Evolutionary conservation across 257 asterid genomes (phyloP).

Genomic region (Gentiana dahurica): DNA sequence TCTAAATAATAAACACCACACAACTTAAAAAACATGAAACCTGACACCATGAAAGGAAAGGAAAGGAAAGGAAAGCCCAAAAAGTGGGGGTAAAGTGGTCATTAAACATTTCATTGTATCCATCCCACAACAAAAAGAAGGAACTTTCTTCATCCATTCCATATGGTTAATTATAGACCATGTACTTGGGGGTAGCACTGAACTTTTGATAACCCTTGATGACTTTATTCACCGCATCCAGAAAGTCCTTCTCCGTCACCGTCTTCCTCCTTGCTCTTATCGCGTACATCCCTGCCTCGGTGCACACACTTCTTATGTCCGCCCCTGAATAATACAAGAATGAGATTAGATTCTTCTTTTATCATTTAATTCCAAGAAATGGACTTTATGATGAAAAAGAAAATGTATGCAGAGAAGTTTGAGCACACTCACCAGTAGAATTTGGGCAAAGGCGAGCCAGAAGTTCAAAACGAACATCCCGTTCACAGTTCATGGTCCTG

Average conservation of each 20-base stretch:
- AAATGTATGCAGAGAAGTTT: neutral
- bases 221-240: conserved; percentile 93
- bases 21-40: too few relatives aligned
- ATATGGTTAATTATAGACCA: conserved; percentile 62
- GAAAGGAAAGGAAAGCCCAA: neutral
- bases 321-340: conserved; percentile 42
- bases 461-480: conserved; percentile 71
- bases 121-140: too few relatives aligned
- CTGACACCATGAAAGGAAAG: too few relatives aligned
- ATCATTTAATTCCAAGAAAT: neutral
- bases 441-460: conserved; percentile 94
- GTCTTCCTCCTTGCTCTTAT: conserved; percentile 90
- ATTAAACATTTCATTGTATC: too few relatives aligned
- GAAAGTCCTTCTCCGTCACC: conserved; percentile 86
- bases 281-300: conserved; percentile 95
- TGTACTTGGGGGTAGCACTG: conserved; percentile 92
- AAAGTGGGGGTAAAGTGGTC: too few relatives aligned
- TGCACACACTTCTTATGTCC: conserved; percentile 89
- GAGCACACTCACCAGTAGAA: conserved; percentile 54
- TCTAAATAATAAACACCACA: too few relatives aligned
- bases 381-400: neutral
- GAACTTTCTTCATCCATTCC: too few relatives aligned
- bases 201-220: conserved; percentile 93
- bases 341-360: neutral
- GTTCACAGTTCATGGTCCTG: conserved; percentile 74